Conservation (phyloP, 1,284 basidiomycete species). For the Apiotrichum veenhuisii region DNA sequence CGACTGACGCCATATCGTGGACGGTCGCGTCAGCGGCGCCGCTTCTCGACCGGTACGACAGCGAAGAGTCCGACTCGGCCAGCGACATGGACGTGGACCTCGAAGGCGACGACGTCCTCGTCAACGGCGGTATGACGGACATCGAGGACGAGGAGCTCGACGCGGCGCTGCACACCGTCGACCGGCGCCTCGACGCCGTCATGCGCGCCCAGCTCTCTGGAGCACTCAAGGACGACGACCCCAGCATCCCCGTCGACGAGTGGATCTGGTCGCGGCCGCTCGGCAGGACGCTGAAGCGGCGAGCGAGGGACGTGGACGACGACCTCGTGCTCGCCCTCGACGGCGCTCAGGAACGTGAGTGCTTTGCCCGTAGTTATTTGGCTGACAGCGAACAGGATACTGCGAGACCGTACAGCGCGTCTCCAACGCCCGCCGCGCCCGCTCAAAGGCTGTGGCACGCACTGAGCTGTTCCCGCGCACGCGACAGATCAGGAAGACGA, state of each 20-base stretch:
- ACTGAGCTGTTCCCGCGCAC: not conserved
- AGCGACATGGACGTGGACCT: not conserved
- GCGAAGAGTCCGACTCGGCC: not conserved
- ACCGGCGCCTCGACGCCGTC: constrained; percentile 1
- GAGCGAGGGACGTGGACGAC: not conserved
- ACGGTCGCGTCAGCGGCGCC: not conserved
- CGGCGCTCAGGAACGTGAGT: not conserved
- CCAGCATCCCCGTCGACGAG: not conserved
- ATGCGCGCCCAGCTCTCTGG: not conserved
- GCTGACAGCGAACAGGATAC: not conserved
- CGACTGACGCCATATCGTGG: not conserved
- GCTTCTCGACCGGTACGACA: not conserved
- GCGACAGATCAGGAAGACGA: not conserved
- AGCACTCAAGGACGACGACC: not conserved
- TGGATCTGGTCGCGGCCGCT: not conserved
- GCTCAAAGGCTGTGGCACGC: not conserved
- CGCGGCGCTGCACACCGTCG: constrained; percentile 1
- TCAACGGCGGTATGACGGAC: constrained; percentile 2
- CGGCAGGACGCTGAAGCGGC: not conserved
- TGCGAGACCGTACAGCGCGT: not conserved
- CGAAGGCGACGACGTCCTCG: not conserved
- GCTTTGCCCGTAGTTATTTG: too few species aligned
- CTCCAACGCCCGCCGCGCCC: not conserved
- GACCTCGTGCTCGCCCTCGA: not conserved
- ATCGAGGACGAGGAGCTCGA: constrained; percentile 11